Percentiles rank a stretch among this genome's conserved stretches.
phyloP scores from a whole-genome alignment of 106 monocot species.

The Narthecium ossifragum region DNA sequence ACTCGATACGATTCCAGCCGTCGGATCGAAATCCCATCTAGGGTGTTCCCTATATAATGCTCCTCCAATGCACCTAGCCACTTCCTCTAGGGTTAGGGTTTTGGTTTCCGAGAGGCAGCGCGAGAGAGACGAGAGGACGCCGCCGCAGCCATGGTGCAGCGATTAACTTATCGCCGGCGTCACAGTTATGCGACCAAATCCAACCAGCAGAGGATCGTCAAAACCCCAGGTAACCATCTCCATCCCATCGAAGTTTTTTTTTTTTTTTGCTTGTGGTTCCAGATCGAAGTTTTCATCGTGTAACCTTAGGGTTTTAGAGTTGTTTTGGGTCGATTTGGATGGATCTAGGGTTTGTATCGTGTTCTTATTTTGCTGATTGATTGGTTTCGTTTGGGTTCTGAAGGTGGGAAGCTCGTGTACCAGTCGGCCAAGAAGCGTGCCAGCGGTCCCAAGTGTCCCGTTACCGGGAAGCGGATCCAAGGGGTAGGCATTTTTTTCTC shows the following conservation, averaged over 20 bases:
- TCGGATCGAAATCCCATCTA: no score
- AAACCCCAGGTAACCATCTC: slow-evolving; percentile 58
- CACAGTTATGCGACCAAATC: slow-evolving; percentile 96
- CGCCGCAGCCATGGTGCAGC: slow-evolving; percentile 62
- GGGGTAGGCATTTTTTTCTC: slow-evolving; percentile 38
- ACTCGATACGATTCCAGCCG: no score
- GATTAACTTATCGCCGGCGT: slow-evolving; percentile 80
- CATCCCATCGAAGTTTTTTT: not conserved
- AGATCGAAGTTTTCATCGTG: not conserved
- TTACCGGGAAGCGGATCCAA: slow-evolving; percentile 91
- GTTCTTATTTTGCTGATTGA: not conserved
- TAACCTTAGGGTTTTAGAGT: no score
- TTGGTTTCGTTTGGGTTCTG: slow-evolving; percentile 2
- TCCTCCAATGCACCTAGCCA: no score
- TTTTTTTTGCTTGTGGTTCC: not conserved
- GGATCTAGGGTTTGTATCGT: not conserved
- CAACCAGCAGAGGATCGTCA: slow-evolving; percentile 80
- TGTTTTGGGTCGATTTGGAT: not conserved
- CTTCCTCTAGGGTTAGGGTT: slow-evolving; percentile 6
- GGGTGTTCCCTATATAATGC: no score
- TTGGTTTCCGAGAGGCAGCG: not conserved
- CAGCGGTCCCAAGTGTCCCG: slow-evolving; percentile 86
- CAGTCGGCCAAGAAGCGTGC: slow-evolving; percentile 90
- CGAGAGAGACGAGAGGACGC: not conserved
- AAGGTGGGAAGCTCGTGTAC: slow-evolving; percentile 87